Conservation (phyloP, 257 asterid species). For the Fraxinus cuspidata region DNA sequence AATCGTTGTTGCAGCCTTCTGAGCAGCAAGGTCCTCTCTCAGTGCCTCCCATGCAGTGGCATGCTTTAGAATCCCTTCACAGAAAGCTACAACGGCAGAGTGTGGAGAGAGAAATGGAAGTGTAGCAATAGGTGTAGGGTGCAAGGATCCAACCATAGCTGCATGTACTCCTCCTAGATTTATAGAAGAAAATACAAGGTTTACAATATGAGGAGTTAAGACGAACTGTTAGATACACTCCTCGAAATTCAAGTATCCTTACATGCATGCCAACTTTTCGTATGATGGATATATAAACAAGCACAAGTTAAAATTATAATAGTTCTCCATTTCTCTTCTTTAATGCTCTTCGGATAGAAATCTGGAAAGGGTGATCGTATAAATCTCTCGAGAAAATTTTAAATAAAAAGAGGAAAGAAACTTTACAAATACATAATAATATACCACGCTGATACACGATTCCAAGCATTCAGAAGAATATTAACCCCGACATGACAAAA, state of each 20-base stretch:
- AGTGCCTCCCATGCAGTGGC: slow-evolving; percentile 99
- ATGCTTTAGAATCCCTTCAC: slow-evolving; percentile 87
- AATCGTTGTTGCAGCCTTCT: slow-evolving; percentile 53
- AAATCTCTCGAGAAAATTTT: background rate
- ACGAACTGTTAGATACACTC: background rate
- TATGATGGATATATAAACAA: background rate
- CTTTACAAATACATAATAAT: background rate
- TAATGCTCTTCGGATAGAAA: background rate
- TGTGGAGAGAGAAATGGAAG: slow-evolving; percentile 96
- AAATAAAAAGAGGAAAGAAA: background rate
- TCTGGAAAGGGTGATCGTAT: background rate
- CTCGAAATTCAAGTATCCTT: background rate
- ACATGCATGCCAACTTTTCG: background rate
- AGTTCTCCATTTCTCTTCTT: background rate
- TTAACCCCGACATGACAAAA: background rate
- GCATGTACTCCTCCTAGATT: slow-evolving; percentile 97
- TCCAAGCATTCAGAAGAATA: background rate
- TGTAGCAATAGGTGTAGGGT: slow-evolving; percentile 89
- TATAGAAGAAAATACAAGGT: slow-evolving; percentile 19
- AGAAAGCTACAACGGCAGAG: slow-evolving; percentile 95
- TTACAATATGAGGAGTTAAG: slow-evolving; percentile 1
- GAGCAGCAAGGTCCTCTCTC: slow-evolving; percentile 62
- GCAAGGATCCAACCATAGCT: slow-evolving; percentile 96
- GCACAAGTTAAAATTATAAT: background rate
- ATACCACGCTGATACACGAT: background rate